A percentile compares a stretch with the other conserved stretches of the same genome.
These are phyloP conservation scores for Aspergillus sp. DNA, from an alignment of 2,329 filamentous ascomycete species.

Conservation along the genomic window DNA sequence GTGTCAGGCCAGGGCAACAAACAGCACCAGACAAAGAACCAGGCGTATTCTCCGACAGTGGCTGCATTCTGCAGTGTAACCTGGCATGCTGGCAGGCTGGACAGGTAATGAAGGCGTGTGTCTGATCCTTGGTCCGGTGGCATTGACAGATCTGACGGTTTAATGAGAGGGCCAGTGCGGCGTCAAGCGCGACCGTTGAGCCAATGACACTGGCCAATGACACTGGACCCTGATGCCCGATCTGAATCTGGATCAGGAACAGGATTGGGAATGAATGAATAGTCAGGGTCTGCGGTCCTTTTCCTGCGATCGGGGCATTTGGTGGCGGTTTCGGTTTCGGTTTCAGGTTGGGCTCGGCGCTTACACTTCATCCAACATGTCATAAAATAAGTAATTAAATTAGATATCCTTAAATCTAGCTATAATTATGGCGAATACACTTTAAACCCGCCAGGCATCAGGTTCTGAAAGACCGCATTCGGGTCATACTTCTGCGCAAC, in stretches of 20 bases:
- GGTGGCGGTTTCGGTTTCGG: neutral
- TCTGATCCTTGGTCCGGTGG: too few species aligned
- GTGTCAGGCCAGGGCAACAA: neutral
- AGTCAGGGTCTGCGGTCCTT: neutral
- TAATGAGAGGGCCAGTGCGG: neutral
- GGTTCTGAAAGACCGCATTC: conserved; percentile 35
- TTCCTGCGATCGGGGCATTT: neutral
- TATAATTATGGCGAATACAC: conserved; percentile 18
- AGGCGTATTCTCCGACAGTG: neutral
- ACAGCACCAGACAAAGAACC: neutral
- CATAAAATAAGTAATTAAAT: neutral
- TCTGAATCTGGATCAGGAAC: neutral
- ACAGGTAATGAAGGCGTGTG: too few species aligned
- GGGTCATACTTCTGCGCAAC: conserved; percentile 40
- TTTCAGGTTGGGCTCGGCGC: neutral
- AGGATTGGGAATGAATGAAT: neutral
- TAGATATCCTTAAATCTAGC: neutral
- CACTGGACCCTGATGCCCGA: neutral
- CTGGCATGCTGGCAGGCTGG: neutral
- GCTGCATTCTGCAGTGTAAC: neutral
- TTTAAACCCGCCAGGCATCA: conserved; percentile 42
- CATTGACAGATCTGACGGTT: neutral
- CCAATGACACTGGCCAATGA: neutral
- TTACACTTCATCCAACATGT: neutral
- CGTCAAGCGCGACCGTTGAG: neutral